Evolutionary conservation across 805 yeast genomes (phyloP).

Genomic region (Zygoascus biomembranicola): DNA sequence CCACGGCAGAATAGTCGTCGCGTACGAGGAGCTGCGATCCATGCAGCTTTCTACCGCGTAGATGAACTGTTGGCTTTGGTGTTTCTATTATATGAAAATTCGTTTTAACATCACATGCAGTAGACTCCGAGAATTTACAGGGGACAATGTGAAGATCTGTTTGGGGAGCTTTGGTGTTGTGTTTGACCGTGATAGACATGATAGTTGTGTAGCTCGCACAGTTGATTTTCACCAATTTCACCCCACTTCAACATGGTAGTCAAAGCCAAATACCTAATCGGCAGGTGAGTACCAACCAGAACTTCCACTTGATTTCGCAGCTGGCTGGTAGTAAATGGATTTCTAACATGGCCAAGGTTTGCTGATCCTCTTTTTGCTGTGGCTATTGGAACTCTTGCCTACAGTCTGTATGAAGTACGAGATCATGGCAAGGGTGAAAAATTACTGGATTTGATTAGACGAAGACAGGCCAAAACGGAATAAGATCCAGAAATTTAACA

Average conservation of each 20-base stretch:
- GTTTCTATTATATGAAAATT: constrained; percentile 10
- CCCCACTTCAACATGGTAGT: neutral
- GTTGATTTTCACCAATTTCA: neutral
- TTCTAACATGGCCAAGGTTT: constrained; percentile 2
- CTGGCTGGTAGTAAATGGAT: too few species aligned
- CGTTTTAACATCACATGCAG: constrained; percentile 18
- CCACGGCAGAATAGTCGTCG: constrained; percentile 13
- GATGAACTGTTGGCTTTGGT: constrained; percentile 6
- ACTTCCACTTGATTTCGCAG: too few species aligned
- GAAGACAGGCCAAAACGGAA: constrained; percentile 4
- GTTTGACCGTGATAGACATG: neutral
- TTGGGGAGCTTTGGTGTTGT: neutral
- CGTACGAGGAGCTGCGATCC: constrained; percentile 11
- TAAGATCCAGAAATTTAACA: too few species aligned
- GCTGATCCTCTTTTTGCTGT: constrained; percentile 15
- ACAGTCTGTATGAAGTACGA: constrained; percentile 10
- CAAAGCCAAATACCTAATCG: neutral
- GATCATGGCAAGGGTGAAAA: constrained; percentile 7
- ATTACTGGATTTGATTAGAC: neutral
- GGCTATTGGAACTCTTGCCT: constrained; percentile 13
- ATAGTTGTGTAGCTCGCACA: neutral
- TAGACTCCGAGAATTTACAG: constrained; percentile 21
- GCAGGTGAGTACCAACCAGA: neutral
- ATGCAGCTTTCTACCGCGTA: constrained; percentile 17
- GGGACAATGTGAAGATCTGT: constrained; percentile 21